phyloP scores from a whole-genome alignment of 1,139 yeast species.

The Diutina mesorugosa region DNA sequence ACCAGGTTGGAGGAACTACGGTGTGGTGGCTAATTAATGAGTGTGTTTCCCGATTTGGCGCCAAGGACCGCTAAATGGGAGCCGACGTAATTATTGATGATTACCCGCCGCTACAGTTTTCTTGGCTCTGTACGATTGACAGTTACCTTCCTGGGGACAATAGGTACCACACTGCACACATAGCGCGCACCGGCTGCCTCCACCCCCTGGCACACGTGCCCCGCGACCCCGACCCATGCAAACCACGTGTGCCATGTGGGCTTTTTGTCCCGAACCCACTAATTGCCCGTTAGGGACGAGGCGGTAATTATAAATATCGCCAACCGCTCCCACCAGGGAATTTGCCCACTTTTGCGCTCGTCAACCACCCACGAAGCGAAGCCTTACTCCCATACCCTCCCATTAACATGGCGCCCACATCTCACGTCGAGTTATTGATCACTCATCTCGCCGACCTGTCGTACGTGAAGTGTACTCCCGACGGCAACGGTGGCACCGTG shows the following conservation, averaged over 20 bases:
- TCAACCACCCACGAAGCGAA: background rate
- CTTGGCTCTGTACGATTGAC: background rate
- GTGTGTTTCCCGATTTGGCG: too few relatives aligned
- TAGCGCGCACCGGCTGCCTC: too few relatives aligned
- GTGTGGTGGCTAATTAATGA: too few relatives aligned
- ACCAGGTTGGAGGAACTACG: too few relatives aligned
- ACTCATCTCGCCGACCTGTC: background rate
- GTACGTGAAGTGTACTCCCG: background rate
- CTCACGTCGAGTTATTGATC: background rate
- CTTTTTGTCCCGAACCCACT: background rate
- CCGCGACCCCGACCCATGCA: background rate
- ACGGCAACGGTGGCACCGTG: background rate
- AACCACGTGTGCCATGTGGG: background rate
- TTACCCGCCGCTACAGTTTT: background rate
- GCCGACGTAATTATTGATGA: too few relatives aligned
- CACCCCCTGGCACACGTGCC: background rate
- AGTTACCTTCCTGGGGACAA: background rate
- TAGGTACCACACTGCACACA: background rate
- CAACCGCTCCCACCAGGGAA: background rate
- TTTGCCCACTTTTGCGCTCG: background rate
- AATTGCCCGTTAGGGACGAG: background rate
- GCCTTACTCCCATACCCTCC: too few relatives aligned
- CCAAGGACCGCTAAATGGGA: too few relatives aligned
- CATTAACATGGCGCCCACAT: background rate
- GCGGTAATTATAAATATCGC: background rate